Conservation (phyloP, 2,329 filamentous ascomycete species). For the Pyricularia grisea region DNA sequence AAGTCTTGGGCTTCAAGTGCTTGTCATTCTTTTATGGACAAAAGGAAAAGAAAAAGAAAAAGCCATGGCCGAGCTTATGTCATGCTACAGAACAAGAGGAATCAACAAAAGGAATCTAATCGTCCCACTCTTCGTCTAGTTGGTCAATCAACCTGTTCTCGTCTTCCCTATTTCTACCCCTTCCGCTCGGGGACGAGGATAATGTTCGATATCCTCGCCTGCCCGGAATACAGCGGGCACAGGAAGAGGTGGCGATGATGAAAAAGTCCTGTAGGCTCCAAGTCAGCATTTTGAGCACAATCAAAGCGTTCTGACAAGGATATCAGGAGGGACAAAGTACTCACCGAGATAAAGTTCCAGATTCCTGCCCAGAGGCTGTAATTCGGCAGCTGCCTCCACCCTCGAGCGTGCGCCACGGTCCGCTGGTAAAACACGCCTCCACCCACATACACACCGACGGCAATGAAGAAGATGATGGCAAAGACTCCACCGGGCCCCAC, state of each 20-base stretch:
- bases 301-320: slow-evolving; percentile 17
- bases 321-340: slow-evolving; percentile 13
- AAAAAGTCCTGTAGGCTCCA: slow-evolving; percentile 45
- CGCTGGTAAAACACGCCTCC: slow-evolving; percentile 94
- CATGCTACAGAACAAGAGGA: neutral
- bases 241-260: slow-evolving; percentile 60
- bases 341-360: slow-evolving; percentile 73
- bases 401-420: slow-evolving; percentile 85
- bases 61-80: neutral
- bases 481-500: slow-evolving; percentile 70
- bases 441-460: slow-evolving; percentile 78
- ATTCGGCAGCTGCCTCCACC: slow-evolving; percentile 93
- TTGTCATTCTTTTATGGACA: neutral
- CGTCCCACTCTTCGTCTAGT: slow-evolving; percentile 95
- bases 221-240: slow-evolving; percentile 54
- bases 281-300: neutral
- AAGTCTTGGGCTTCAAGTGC: neutral
- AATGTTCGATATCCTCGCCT: slow-evolving; percentile 60
- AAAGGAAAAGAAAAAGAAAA: neutral
- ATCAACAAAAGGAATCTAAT: slow-evolving; percentile 29
- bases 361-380: slow-evolving; percentile 88
- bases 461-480: slow-evolving; percentile 69
- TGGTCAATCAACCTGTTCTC: slow-evolving; percentile 95
- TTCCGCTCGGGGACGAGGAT: slow-evolving; percentile 40
- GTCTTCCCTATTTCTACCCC: slow-evolving; percentile 54